phyloP scores from a whole-genome alignment of 2,329 filamentous ascomycete species.

The Rhexocercosporidium sp. region DNA sequence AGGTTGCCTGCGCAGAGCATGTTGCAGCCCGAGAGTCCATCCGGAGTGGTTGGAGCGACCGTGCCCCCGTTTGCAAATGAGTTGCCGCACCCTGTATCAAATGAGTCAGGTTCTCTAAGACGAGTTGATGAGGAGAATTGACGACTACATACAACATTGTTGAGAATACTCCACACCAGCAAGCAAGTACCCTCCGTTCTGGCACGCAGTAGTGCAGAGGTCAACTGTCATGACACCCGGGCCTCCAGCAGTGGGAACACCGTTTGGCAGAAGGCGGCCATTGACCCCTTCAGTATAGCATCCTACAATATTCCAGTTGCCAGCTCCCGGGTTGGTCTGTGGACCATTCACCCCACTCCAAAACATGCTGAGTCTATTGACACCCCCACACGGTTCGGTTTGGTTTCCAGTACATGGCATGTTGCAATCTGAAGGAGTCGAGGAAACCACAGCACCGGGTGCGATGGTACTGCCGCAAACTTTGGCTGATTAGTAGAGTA shows the following conservation, averaged over 20 bases:
- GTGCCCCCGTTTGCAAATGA: slow-evolving; percentile 23
- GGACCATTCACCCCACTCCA: slow-evolving; percentile 35
- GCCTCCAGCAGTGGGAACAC: slow-evolving; percentile 29
- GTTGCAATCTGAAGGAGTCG: slow-evolving; percentile 30
- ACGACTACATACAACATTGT: slow-evolving; percentile 46
- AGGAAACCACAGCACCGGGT: slow-evolving; percentile 18
- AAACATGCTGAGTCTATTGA: slow-evolving; percentile 32
- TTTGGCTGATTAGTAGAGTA: slow-evolving; percentile 9
- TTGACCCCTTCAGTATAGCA: slow-evolving; percentile 35
- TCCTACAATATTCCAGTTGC: slow-evolving; percentile 26
- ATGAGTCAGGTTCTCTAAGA: not conserved
- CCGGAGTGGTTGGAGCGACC: slow-evolving; percentile 27
- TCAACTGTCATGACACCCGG: slow-evolving; percentile 29
- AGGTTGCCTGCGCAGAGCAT: slow-evolving; percentile 38
- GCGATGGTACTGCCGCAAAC: slow-evolving; percentile 33
- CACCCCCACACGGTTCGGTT: slow-evolving; percentile 38
- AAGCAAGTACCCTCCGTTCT: slow-evolving; percentile 43
- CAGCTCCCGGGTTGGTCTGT: slow-evolving; percentile 30
- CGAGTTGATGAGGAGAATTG: no score
- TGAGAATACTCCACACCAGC: slow-evolving; percentile 53
- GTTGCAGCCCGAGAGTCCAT: slow-evolving; percentile 33
- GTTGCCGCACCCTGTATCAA: slow-evolving; percentile 26
- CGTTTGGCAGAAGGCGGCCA: slow-evolving; percentile 27
- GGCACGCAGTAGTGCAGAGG: slow-evolving; percentile 31
- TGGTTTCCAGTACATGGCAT: slow-evolving; percentile 39